A percentile compares a stretch with the other conserved stretches of the same genome.
These are phyloP conservation scores for Parietaria judaica DNA, from an alignment of 306 rosid genomes.

Conservation along the genomic window DNA sequence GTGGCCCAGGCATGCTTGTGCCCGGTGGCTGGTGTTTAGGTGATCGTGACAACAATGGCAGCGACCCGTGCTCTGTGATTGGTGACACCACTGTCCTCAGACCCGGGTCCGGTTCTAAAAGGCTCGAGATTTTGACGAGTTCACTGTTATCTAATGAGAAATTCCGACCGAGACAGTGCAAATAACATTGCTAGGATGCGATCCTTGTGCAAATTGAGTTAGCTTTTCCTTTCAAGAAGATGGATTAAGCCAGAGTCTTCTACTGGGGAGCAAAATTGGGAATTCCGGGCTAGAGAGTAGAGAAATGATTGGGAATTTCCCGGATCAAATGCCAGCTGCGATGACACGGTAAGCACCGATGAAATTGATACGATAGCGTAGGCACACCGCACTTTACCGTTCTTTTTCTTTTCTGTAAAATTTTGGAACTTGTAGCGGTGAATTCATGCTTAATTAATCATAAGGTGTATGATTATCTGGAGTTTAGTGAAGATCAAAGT, in stretches of 20 bases:
- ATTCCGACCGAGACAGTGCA: conserved; percentile 79
- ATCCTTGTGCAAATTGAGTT: conserved; percentile 22
- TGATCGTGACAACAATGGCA: conserved; percentile 52
- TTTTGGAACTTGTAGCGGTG: conserved; percentile 17
- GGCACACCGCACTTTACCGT: conserved; percentile 12
- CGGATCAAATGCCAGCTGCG: conserved; percentile 22
- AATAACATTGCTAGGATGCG: conserved; percentile 36
- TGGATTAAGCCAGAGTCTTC: conserved; percentile 30
- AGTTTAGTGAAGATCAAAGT: conserved; percentile 11
- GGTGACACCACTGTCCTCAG: conserved; percentile 58
- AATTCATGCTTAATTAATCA: conserved; percentile 15
- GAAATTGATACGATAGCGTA: conserved; percentile 25
- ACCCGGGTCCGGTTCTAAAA: conserved; percentile 69
- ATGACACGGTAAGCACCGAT: conserved; percentile 33
- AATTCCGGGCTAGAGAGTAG: conserved; percentile 22
- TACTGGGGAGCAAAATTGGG: conserved; percentile 27
- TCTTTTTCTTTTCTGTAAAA: conserved; percentile 4
- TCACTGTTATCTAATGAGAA: conserved; percentile 55
- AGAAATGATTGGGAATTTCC: conserved; percentile 27
- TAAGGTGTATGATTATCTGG: conserved; percentile 12
- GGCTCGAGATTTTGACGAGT: conserved; percentile 65
- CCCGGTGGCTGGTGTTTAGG: conserved; percentile 99
- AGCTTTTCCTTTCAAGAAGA: conserved; percentile 23
- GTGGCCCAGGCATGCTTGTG: conserved; percentile 61
- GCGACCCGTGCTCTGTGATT: conserved; percentile 62